phyloP scores from a whole-genome alignment of 768 basidiomycete species.

The Coprinellus micaceus region DNA sequence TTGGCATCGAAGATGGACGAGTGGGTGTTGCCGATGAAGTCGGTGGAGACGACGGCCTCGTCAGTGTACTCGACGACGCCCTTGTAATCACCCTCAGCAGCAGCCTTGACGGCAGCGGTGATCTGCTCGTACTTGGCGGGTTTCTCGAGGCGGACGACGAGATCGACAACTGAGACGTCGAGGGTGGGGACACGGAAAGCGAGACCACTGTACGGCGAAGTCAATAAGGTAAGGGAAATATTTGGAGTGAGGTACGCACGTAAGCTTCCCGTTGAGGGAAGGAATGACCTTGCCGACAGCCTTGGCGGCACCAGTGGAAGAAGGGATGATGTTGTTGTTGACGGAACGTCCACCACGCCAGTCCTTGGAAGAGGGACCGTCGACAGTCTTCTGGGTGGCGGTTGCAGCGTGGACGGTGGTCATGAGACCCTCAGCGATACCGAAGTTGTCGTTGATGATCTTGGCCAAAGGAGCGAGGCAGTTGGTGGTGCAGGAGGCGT shows the following conservation, averaged over 20 bases:
- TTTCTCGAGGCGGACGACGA: conserved; percentile 91
- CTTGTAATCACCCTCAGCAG: conserved; percentile 65
- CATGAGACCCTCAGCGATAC: conserved; percentile 97
- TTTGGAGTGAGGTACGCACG: conserved; percentile 48
- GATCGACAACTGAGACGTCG: conserved; percentile 97
- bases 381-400: conserved; percentile 93
- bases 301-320: conserved; percentile 98
- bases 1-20: conserved; percentile 93
- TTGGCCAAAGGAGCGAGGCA: conserved; percentile 99
- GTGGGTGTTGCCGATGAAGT: conserved; percentile 75
- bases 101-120: conserved; percentile 79
- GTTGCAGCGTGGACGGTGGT: conserved; percentile 97
- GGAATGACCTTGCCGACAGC: conserved; percentile 99
- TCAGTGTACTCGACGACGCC: conserved; percentile 90
- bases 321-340: conserved; percentile 98
- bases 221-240: background rate
- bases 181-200: conserved; percentile 96
- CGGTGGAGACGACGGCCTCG: conserved; percentile 89
- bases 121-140: conserved; percentile 83
- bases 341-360: conserved; percentile 97
- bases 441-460: conserved; percentile 95
- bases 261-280: conserved; percentile 93
- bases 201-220: conserved; percentile 60
- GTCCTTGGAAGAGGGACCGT: conserved; percentile 92
- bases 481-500: conserved; percentile 99